These are phyloP conservation scores for Amyloporia xantha DNA, from an alignment of 768 basidiomycete genomes.

Conservation along the genomic window DNA sequence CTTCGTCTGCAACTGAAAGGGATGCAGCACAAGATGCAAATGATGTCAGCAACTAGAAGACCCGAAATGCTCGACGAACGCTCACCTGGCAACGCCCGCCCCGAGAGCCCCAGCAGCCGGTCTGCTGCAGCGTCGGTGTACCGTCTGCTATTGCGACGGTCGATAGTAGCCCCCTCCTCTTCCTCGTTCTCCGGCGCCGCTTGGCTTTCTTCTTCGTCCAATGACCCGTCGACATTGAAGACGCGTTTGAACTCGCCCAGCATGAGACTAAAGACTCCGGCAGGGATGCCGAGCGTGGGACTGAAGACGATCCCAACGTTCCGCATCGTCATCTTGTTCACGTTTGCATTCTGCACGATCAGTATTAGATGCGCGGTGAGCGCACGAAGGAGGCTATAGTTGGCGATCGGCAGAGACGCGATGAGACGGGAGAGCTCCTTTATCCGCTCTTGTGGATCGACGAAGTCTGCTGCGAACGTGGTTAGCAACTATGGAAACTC, in stretches of 20 bases:
- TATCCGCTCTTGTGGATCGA: conserved; percentile 83
- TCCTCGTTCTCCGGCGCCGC: conserved; percentile 8
- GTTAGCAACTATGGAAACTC: conserved; percentile 6
- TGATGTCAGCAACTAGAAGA: conserved; percentile 11
- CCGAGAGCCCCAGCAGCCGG: conserved; percentile 69
- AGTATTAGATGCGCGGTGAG: conserved; percentile 92
- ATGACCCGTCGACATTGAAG: conserved; percentile 69
- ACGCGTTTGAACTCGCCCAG: conserved; percentile 89
- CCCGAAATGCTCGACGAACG: conserved; percentile 11
- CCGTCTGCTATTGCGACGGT: conserved; percentile 75
- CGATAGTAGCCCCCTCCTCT: conserved; percentile 29
- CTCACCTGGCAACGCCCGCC: conserved; percentile 62
- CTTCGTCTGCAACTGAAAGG: conserved; percentile 39
- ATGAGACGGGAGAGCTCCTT: conserved; percentile 82
- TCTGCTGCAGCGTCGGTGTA: conserved; percentile 83
- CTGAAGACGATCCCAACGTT: conserved; percentile 99
- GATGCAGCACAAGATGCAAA: conserved; percentile 26
- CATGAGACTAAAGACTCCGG: conserved; percentile 93
- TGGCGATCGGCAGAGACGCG: conserved; percentile 79
- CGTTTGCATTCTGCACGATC: conserved; percentile 81
- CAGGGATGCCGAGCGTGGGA: conserved; percentile 96
- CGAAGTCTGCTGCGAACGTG: conserved; percentile 63
- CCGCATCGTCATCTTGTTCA: conserved; percentile 98
- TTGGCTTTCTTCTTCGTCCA: conserved; percentile 20
- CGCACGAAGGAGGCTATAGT: conserved; percentile 91